A percentile compares a stretch with the other conserved stretches of the same genome.
Evolutionary conservation across 768 basidiomycete genomes (phyloP).

Genomic region (Calvatia gigantea): DNA sequence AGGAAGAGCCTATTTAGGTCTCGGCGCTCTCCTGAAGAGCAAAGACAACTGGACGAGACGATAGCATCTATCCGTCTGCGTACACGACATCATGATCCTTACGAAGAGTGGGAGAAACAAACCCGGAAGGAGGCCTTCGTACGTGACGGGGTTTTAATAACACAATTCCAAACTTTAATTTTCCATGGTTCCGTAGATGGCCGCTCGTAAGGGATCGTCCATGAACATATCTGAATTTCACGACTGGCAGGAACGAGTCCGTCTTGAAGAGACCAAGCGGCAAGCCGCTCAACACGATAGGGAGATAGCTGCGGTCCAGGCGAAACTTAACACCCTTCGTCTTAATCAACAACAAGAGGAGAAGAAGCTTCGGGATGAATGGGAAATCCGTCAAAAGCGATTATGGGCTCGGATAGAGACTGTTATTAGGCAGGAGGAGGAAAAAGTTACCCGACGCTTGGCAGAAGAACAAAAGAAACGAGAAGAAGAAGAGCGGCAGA

Average conservation of each 20-base stretch:
- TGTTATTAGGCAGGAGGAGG: conserved; percentile 62
- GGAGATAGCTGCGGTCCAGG: conserved; percentile 52
- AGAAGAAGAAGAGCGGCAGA: conserved; percentile 43
- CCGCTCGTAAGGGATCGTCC: conserved; percentile 41
- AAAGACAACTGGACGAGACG: conserved; percentile 43
- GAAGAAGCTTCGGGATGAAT: conserved; percentile 36
- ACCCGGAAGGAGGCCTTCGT: conserved; percentile 51
- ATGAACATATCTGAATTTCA: conserved; percentile 28
- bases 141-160: conserved; percentile 18
- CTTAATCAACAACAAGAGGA: conserved; percentile 45
- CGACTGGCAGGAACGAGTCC: conserved; percentile 44
- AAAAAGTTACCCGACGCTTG: conserved; percentile 44
- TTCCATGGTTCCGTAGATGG: conserved; percentile 27
- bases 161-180: neutral
- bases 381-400: conserved; percentile 50
- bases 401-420: conserved; percentile 59
- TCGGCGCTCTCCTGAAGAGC: conserved; percentile 34
- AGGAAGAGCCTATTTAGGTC: conserved; percentile 22
- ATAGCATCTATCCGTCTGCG: conserved; percentile 49
- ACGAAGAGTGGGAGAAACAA: conserved; percentile 54
- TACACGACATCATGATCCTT: conserved; percentile 50
- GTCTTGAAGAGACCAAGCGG: conserved; percentile 27
- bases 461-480: conserved; percentile 55
- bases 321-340: conserved; percentile 37
- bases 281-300: conserved; percentile 39